Evolutionary conservation across 2,329 filamentous ascomycete genomes (phyloP), one percentile per base, ranked within the genome.

Genomic region (Calonectria naviculata): DNA sequence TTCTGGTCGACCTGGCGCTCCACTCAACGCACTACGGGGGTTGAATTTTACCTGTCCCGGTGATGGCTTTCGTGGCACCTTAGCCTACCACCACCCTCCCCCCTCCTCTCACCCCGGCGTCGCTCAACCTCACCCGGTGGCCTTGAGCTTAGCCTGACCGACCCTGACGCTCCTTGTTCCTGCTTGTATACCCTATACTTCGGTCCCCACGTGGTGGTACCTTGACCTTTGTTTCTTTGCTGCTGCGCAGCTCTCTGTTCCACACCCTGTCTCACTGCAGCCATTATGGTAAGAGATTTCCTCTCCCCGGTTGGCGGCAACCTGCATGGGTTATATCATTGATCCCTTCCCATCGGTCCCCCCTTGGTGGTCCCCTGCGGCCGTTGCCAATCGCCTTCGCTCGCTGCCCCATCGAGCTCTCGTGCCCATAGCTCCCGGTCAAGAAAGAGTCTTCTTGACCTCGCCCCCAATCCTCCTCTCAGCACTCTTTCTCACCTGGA

Each of bases 261-360:
- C 77, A 79, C 78, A 79, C 77, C 77, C 81, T 82, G 78, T 82
- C 78, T 81, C 77, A 79, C 80, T 81, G 80, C 81, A 81, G 79
- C 82, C 81, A 85, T 81, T 80, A 88, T 88, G 86, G 86, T 88
- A 87, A 87, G 86, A 80, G 75, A 76, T 80, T 80, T 80, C 78
- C 80, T 76, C 78, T 82, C 76, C 78, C 80, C 79, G 81, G 77
- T 79, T 79, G 76, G 79, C 82, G 84, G 85, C 81, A 83, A 80
- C 80, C 79, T 85, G 84, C 85, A 86, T 84, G 80, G 79, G 78
- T 81, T 85, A 84, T 85, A 84, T 85, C 81, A 84, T 81, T 78
- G 78, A 80, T 80, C 76, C 75, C 76, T 80, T 75, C 78, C 76
- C 77, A 72, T 79, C 76, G 74, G 68, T 76, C 71, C 71, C 71